Evolutionary conservation across 352 stramenopile genomes (phyloP).

Genomic region (Phytophthora boehmeriae): DNA sequence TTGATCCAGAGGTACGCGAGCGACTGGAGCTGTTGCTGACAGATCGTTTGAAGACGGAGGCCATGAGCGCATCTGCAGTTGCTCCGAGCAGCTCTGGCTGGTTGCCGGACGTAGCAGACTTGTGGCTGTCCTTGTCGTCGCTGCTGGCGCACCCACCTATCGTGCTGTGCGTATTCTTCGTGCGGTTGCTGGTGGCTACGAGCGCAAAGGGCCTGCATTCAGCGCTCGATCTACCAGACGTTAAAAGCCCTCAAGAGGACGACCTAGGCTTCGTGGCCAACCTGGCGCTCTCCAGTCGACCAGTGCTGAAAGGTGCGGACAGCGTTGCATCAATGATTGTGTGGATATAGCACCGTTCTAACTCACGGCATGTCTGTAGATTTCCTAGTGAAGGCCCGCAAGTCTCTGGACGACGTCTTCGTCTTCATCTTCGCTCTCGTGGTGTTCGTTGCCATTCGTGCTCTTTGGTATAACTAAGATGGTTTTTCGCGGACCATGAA

Average conservation of each 20-base stretch:
- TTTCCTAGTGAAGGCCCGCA: slow-evolving; percentile 70
- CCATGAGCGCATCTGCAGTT: slow-evolving; percentile 9
- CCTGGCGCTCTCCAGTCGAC: slow-evolving; percentile 59
- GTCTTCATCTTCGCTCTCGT: slow-evolving; percentile 77
- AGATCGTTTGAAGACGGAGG: slow-evolving; percentile 42
- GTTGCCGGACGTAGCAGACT: slow-evolving; percentile 57
- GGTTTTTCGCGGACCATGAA: too few relatives aligned
- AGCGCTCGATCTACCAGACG: slow-evolving; percentile 56
- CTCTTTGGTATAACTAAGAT: slow-evolving; percentile 44
- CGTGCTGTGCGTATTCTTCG: slow-evolving; percentile 60
- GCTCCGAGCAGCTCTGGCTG: slow-evolving; percentile 36
- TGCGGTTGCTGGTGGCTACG: slow-evolving; percentile 57
- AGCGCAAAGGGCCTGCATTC: slow-evolving; percentile 43
- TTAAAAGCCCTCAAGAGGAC: slow-evolving; percentile 68
- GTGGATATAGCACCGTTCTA: background rate
- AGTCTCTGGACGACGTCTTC: slow-evolving; percentile 76
- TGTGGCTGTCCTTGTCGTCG: slow-evolving; percentile 55
- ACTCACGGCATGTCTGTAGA: slow-evolving; percentile 26
- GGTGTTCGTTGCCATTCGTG: slow-evolving; percentile 48
- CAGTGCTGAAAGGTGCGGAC: slow-evolving; percentile 71
- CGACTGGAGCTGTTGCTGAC: slow-evolving; percentile 61
- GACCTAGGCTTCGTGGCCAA: slow-evolving; percentile 72
- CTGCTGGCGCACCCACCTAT: slow-evolving; percentile 66
- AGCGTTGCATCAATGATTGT: background rate
- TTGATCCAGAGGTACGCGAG: slow-evolving; percentile 39